A percentile compares a stretch with the other conserved stretches of the same genome.
Conservation (phyloP, 1,139 yeast species). For the Zygosaccharomyces sapae region DNA sequence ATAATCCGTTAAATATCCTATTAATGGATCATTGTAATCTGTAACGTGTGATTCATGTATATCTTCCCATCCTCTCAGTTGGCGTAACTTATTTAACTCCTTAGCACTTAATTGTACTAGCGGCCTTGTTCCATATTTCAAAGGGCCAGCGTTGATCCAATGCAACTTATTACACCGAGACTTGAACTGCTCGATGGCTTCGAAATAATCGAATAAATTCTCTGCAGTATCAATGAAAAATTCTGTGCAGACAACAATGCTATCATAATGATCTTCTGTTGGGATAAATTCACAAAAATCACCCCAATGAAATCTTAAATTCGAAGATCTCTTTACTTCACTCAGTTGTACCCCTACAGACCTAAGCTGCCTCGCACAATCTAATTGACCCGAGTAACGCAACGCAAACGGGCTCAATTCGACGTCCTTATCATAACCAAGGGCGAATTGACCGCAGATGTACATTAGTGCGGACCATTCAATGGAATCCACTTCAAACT, state of each 20-base stretch:
- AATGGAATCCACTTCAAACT: conserved; percentile 54
- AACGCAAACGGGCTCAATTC: conserved; percentile 64
- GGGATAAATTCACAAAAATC: conserved; percentile 58
- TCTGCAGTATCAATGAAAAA: conserved; percentile 88
- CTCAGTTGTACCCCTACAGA: conserved; percentile 40
- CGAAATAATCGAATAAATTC: conserved; percentile 67
- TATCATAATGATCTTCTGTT: conserved; percentile 37
- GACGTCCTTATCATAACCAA: conserved; percentile 26
- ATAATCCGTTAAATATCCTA: conserved; percentile 59
- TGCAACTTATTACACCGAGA: conserved; percentile 44
- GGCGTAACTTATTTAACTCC: conserved; percentile 53
- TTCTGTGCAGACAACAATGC: conserved; percentile 60
- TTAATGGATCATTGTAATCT: conserved; percentile 31
- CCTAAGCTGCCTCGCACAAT: conserved; percentile 51
- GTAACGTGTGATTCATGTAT: conserved; percentile 36
- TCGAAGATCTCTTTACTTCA: conserved; percentile 41
- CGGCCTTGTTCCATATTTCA: conserved; percentile 86
- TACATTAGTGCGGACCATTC: conserved; percentile 74
- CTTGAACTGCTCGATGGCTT: conserved; percentile 52
- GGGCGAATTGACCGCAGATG: conserved; percentile 54
- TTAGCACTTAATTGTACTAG: conserved; percentile 65
- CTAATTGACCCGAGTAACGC: conserved; percentile 63
- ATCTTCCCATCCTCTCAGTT: conserved; percentile 62
- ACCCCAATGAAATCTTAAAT: conserved; percentile 50
- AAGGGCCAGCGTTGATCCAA: conserved; percentile 85